Percentiles rank a stretch among this genome's conserved stretches.
Evolutionary conservation across 352 stramenopile species (phyloP).

Genomic region (Globisporangium orthogonon): DNA sequence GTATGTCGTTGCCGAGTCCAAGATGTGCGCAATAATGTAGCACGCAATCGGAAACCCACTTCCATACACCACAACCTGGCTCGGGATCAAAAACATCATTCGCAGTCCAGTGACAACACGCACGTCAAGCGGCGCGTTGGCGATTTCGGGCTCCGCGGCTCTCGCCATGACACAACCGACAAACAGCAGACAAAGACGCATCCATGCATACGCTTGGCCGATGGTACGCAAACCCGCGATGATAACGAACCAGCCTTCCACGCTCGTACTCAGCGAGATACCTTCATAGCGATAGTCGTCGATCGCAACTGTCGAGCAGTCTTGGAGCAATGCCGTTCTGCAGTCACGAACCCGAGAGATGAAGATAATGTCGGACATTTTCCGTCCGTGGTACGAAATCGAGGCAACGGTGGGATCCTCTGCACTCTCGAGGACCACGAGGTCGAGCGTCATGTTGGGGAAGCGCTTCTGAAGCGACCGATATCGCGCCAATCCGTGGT

Average conservation of each 20-base stretch:
- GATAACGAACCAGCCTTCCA: conserved; percentile 7
- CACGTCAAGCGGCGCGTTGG: neutral
- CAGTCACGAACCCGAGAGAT: conserved; percentile 5
- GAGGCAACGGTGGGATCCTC: conserved; percentile 1
- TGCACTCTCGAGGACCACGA: neutral
- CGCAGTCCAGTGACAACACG: conserved; percentile 1
- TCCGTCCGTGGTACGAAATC: conserved; percentile 3
- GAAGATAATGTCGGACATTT: neutral
- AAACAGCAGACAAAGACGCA: conserved; percentile 12
- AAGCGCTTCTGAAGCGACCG: neutral
- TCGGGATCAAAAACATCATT: conserved; percentile 21
- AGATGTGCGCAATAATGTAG: conserved; percentile 22
- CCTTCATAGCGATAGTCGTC: conserved; percentile 15
- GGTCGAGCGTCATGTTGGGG: conserved; percentile 3
- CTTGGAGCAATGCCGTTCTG: neutral
- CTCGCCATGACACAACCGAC: conserved; percentile 10
- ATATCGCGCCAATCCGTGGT: neutral
- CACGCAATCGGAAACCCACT: conserved; percentile 23
- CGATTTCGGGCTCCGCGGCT: neutral
- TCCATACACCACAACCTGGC: conserved; percentile 28
- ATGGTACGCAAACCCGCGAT: conserved; percentile 4
- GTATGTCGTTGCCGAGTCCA: conserved; percentile 21
- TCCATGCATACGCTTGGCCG: conserved; percentile 12
- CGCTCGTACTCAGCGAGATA: conserved; percentile 4
- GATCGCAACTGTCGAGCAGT: conserved; percentile 6